Conservation (phyloP, 768 basidiomycete genomes). For the Phylloporus sp. region DNA sequence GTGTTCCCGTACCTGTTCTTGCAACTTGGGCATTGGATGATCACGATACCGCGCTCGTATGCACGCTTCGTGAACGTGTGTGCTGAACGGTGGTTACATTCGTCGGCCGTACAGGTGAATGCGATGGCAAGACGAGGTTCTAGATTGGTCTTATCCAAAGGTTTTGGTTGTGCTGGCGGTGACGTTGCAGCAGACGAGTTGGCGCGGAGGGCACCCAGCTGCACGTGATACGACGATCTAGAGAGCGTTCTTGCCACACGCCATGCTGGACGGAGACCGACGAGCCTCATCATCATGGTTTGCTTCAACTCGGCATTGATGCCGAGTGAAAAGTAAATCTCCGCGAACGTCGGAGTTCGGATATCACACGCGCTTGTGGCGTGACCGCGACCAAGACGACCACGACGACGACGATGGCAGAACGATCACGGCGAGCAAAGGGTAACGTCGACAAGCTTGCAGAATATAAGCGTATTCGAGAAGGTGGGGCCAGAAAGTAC, state of each 20-base stretch:
- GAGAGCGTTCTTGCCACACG: slow-evolving; percentile 37
- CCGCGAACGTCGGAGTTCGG: slow-evolving; percentile 23
- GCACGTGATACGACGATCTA: slow-evolving; percentile 31
- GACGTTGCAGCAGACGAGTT: slow-evolving; percentile 13
- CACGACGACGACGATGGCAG: slow-evolving; percentile 17
- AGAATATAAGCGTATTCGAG: slow-evolving; percentile 55
- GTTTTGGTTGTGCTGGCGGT: neutral
- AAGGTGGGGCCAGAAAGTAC: slow-evolving; percentile 52
- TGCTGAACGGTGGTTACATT: slow-evolving; percentile 74
- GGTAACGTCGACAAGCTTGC: slow-evolving; percentile 43
- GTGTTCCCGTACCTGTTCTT: slow-evolving; percentile 63
- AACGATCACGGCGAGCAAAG: slow-evolving; percentile 27
- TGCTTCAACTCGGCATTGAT: slow-evolving; percentile 7
- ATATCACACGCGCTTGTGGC: slow-evolving; percentile 29
- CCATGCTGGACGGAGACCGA: slow-evolving; percentile 41
- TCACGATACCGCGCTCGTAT: slow-evolving; percentile 84
- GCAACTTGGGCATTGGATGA: slow-evolving; percentile 89
- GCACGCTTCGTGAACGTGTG: slow-evolving; percentile 83
- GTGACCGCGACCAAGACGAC: slow-evolving; percentile 4
- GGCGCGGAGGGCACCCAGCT: slow-evolving; percentile 25
- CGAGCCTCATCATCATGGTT: slow-evolving; percentile 41
- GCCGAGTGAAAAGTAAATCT: slow-evolving; percentile 8
- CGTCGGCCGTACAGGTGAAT: slow-evolving; percentile 79
- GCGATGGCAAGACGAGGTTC: slow-evolving; percentile 70
- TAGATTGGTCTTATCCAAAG: slow-evolving; percentile 21